Percentiles rank a stretch among this genome's conserved stretches.
phyloP scores from a whole-genome alignment of 108 stramenopile genomes.

The Skeletonema marinoi region DNA sequence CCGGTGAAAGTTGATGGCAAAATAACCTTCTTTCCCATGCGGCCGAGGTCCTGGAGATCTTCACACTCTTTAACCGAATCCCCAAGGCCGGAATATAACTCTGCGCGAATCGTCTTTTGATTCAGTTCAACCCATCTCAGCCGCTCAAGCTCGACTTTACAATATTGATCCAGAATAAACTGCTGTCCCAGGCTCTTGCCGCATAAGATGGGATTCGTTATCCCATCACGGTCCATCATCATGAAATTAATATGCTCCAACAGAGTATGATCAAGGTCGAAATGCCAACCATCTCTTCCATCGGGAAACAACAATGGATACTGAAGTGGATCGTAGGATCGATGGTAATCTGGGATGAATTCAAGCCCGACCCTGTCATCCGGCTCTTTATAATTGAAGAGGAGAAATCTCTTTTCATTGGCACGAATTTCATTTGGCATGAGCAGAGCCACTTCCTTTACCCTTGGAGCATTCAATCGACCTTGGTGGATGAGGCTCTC shows the following conservation, averaged over 20 bases:
- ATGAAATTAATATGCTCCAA: constrained; percentile 6
- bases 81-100: neutral
- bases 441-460: neutral
- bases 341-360: neutral
- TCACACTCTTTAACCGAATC: neutral
- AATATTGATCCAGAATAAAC: constrained; percentile 14
- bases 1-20: neutral
- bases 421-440: neutral
- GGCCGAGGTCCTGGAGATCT: constrained; percentile 10
- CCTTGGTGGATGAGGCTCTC: neutral
- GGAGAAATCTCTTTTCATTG: neutral
- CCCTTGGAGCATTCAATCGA: constrained; percentile 2
- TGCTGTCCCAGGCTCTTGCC: constrained; percentile 9
- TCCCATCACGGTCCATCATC: neutral
- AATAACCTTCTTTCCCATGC: neutral
- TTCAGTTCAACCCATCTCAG: neutral
- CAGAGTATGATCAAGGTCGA: neutral
- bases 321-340: constrained; percentile 4
- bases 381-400: neutral
- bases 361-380: neutral
- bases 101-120: constrained; percentile 11
- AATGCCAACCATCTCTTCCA: constrained; percentile 27
- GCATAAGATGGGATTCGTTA: neutral
- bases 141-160: neutral
- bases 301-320: constrained; percentile 20